Evolutionary conservation across 1,139 yeast species (phyloP), one percentile per base, ranked within the genome.

Genomic region (Suhomyces bribrorum): DNA sequence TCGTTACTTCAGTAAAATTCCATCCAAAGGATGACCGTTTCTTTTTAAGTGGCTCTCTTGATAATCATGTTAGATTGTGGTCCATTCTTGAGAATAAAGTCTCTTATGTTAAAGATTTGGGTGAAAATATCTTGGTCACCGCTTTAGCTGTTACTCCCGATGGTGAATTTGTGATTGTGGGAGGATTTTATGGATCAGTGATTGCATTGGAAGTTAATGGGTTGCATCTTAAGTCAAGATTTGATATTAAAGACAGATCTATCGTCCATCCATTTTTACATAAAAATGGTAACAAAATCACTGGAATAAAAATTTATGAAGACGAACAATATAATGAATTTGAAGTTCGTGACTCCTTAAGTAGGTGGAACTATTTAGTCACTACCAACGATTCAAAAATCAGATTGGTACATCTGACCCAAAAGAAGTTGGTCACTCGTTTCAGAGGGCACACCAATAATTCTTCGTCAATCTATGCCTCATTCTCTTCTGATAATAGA

Each of bases 11-110:
- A 12, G 87, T 86, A 4, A 77, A 77, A 36, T 90, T 90, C 58
- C 96, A 88, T 53, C 95, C 95, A 1, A 69, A 68, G 2, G 97
- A 90, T 62, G 97, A 90, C 56, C 66, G 97, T 26, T 90, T 89
- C 56, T 88, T 90, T 58, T 61, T 86, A 4, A 83, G 90, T 46
- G 95, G 96, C 2, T 84, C 94, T 32, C 69, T 89, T 46, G 96
- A 88, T 55, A 84, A 86, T 46, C 71, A 77, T 29, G 73, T 87
- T n/a, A 64, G 95, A 41, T 63, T 90, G 15, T 87, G 96, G 95
- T 84, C 92, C 3, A 82, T 90, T 25, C 69, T 90, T 30, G 97
- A 89, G 43, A 52, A 56, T 7, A 52, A 50, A 11, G 62, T 70
- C 18, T 63, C 75, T 0, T 72, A 53, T 44, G 53, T 51, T 15